Conservation (phyloP, 2,329 filamentous ascomycete species). For the Sporothrix variecibatus region DNA sequence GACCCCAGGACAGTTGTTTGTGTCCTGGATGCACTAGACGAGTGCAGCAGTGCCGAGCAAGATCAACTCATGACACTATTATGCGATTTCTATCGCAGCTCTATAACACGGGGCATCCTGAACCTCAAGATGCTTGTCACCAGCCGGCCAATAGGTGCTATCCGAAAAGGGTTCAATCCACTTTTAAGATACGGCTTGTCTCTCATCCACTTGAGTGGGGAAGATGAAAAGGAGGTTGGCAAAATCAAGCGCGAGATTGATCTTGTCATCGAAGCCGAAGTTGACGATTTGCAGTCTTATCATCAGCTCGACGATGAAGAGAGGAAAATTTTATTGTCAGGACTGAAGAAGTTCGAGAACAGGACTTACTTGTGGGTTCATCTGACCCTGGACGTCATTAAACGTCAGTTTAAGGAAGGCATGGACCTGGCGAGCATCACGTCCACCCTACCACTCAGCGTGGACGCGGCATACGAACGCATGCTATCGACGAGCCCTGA, state of each 20-base stretch:
- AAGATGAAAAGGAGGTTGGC: not conserved
- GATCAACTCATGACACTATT: not conserved
- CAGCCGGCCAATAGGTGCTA: not conserved
- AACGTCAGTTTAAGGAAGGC: not conserved
- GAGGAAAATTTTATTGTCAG: not conserved
- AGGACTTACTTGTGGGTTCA: not conserved
- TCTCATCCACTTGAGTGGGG: not conserved
- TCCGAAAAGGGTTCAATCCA: not conserved
- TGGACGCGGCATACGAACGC: not conserved
- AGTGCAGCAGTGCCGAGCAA: not conserved
- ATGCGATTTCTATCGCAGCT: not conserved
- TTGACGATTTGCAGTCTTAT: not conserved
- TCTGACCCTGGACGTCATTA: not conserved
- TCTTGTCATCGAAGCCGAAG: not conserved
- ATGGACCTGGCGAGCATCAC: not conserved
- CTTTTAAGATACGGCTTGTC: not conserved
- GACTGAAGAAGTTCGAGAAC: not conserved
- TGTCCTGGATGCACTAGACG: not conserved
- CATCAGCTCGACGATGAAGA: not conserved
- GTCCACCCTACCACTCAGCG: not conserved
- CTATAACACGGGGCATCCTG: not conserved
- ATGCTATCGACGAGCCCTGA: not conserved
- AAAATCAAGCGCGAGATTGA: not conserved
- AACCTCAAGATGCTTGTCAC: not conserved
- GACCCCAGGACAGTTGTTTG: not conserved